Evolutionary conservation across 371 early-diverging fungal genomes (phyloP), one percentile per base, ranked within the genome.

Genomic region (Mortierella sp.): DNA sequence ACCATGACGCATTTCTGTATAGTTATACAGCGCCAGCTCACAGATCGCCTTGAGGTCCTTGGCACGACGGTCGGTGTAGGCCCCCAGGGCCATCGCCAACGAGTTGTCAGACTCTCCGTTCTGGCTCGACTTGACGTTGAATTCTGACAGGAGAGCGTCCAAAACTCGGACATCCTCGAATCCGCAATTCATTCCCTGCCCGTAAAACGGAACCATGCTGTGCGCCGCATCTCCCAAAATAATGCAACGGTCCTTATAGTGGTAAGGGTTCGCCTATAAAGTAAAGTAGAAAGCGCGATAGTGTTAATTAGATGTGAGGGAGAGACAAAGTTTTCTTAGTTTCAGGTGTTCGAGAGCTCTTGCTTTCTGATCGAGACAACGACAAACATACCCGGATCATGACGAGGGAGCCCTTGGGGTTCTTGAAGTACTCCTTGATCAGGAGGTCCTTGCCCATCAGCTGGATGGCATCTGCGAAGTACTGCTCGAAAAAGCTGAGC

Each of bases 111-210:
- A 47, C 67, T 87, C 74, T 66, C 76, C 64, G 63, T 72, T 26
- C 13, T 67, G 47, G n/a, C 63, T 48, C 11, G 87, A 80, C 7
- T 80, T 67, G 24, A 92, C 89, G 37, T 88, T 61, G 64, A 92
- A 90, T 45, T 87, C 78, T 44, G 90, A 90, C 50, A 97, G 74
- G 16, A 96, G 88, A 26, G 89, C 76, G 72, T 95, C 92, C 5
- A 99, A 89, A 24, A 93, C 91, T 48, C 92, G 89, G 22, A 96
- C 91, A 76, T 99, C 99, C 83, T 99, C 97, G 74, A 99, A 97
- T 1, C 99, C 99, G 87, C 97, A 96, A 86, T 99, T 99, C 98
- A 99, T 97, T 4, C 99, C 99, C 77, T 97, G 95, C 8, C 95
- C 96, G 64, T 95, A 99, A 79, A 99, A 99, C 8, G 99, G 99